A percentile compares a stretch with the other conserved stretches of the same genome.
Conservation (phyloP, 2,329 filamentous ascomycete species). For the Aspergillus vadensis region DNA sequence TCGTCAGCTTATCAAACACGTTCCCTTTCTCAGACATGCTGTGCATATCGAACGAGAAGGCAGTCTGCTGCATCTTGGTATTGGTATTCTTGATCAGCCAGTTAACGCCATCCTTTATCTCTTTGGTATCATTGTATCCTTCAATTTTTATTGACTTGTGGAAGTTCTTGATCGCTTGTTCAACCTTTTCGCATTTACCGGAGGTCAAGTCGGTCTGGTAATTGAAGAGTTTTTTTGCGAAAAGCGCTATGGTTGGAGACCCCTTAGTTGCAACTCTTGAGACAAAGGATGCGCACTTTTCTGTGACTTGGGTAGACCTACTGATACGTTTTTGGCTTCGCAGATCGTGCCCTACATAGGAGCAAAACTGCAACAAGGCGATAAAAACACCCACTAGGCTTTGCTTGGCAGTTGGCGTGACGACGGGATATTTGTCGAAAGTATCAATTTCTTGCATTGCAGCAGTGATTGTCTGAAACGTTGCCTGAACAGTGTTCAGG, state of each 20-base stretch:
- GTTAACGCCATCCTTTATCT: not conserved
- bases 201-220: not conserved
- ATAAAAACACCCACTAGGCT: not conserved
- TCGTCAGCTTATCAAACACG: not conserved
- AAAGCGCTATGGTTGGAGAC: not conserved
- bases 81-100: conserved; percentile 3
- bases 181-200: not conserved
- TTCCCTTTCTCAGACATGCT: not conserved
- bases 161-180: not conserved
- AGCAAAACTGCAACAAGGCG: not conserved
- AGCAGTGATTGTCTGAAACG: not conserved
- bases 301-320: not conserved
- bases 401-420: not conserved
- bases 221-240: not conserved
- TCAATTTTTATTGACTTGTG: not conserved
- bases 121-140: not conserved
- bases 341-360: not conserved
- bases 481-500: not conserved
- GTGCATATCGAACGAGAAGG: not conserved
- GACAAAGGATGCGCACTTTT: not conserved
- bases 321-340: not conserved
- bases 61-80: not conserved
- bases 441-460: not conserved
- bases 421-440: not conserved
- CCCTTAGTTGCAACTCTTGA: not conserved